phyloP scores from a whole-genome alignment of 345 rosid species.

The Moricandia moricandioides region DNA sequence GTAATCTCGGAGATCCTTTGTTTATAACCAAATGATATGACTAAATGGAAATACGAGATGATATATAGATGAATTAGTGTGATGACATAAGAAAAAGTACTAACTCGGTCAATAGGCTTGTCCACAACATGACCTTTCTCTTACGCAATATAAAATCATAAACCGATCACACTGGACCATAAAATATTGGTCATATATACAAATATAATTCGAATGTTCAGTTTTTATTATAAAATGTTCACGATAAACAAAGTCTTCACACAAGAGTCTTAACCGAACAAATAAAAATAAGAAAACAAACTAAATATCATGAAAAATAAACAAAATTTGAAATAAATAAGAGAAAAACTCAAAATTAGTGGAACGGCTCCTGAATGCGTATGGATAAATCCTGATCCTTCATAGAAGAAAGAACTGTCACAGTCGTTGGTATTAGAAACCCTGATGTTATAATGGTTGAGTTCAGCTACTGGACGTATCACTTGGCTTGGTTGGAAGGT shows the following conservation, averaged over 20 bases:
- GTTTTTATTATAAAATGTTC: not conserved
- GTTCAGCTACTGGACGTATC: not conserved
- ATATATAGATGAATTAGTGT: not conserved
- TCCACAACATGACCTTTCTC: not conserved
- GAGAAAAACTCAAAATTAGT: not conserved
- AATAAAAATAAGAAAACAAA: not conserved
- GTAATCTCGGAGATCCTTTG: too few species aligned
- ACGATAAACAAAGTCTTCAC: not conserved
- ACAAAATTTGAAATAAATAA: not conserved
- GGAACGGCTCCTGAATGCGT: not conserved
- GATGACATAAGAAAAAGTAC: not conserved
- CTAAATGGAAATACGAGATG: not conserved
- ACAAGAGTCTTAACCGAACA: not conserved
- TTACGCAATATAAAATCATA: not conserved
- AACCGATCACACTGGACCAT: not conserved
- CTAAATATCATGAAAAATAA: not conserved
- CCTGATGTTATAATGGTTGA: not conserved
- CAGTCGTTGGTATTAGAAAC: not conserved
- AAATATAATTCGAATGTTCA: not conserved
- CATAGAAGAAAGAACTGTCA: not conserved
- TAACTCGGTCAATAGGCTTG: not conserved
- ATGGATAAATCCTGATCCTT: not conserved
- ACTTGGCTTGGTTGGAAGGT: not conserved
- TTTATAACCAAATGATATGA: not conserved
- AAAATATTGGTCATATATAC: not conserved